phyloP scores from a whole-genome alignment of 177 flowering plant species.

The Vitis hybrid region DNA sequence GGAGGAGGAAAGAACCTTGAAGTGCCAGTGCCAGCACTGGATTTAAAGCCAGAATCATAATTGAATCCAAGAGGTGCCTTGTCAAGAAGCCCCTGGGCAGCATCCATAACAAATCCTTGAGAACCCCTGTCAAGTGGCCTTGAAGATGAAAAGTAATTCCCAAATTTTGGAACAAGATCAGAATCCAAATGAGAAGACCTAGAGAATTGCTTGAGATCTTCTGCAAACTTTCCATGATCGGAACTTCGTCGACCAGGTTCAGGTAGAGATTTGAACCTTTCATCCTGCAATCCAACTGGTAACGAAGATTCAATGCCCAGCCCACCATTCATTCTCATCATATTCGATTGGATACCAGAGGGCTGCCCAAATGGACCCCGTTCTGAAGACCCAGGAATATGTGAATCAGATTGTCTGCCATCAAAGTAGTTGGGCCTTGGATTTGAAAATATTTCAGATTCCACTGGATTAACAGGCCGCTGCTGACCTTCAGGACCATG shows the following conservation, averaged over 20 bases:
- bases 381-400: slow-evolving; percentile 30
- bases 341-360: slow-evolving; percentile 25
- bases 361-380: slow-evolving; percentile 32
- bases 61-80: slow-evolving; percentile 36
- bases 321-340: slow-evolving; percentile 31
- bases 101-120: slow-evolving; percentile 27
- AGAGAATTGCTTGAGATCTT: slow-evolving; percentile 52
- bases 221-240: slow-evolving; percentile 47
- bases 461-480: slow-evolving; percentile 28
- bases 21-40: slow-evolving; percentile 26
- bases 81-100: slow-evolving; percentile 30
- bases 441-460: slow-evolving; percentile 28
- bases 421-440: slow-evolving; percentile 37
- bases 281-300: slow-evolving; percentile 38
- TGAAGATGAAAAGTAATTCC: slow-evolving; percentile 31
- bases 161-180: slow-evolving; percentile 41
- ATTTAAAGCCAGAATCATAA: slow-evolving; percentile 34
- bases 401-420: slow-evolving; percentile 30
- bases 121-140: slow-evolving; percentile 34
- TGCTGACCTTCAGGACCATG: slow-evolving; percentile 35
- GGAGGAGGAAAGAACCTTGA: slow-evolving; percentile 50
- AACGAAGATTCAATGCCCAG: slow-evolving; percentile 36
- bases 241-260: slow-evolving; percentile 31
- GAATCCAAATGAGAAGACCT: slow-evolving; percentile 46
- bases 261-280: slow-evolving; percentile 36